Evolutionary conservation across 2,329 filamentous ascomycete genomes (phyloP), one percentile per base, ranked within the genome.

Genomic region (Emmonsiellopsis sp.): DNA sequence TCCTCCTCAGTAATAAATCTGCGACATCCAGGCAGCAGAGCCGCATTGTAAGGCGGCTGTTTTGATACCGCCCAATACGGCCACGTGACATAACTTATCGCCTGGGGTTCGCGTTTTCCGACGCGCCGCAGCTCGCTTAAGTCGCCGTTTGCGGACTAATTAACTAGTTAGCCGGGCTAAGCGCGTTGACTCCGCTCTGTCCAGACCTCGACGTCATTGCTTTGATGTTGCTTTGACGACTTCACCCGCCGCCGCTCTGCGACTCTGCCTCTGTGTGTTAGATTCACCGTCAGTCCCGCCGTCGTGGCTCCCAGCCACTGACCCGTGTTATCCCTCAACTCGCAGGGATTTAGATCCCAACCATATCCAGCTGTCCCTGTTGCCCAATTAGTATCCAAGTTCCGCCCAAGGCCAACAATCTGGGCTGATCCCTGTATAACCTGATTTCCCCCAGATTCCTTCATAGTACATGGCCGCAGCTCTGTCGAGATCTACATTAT

Each of bases 71-170:
- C 49, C 4, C 21, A 44, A 46, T 46, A 44, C 7, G 13, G 31
- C 2, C 50, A 52, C 50, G 42, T 52, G 50, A 52, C 21, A 31
- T n/a, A 17, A 17, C 17, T 17, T 17, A 7, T 11, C 8, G 36
- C 31, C 21, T 8, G 21, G 37, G 49, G 13, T 44, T 45, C 50
- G 42, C 50, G 42, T 45, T 36, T 17, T 10, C 17, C 33, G 33
- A 51, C 49, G 49, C 50, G 50, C 50, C 34, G 33, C 6, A 6
- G 5, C 6, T 52, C 50, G 50, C 50, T 52, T 52, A 52, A 46
- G 2, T n/a, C 32, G 21, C 50, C 50, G 7, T 31, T 34, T 45
- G 21, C n/a, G 42, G 50, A 45, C 31, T 52, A 17, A 17, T 17
- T 17, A 17, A 17, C 2, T 17, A 17, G 17, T 17, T 17, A 46